Evolutionary conservation across 495 filamentous ascomycete genomes (phyloP), one percentile per base, ranked within the genome.

Genomic region (Terfezia claveryi): DNA sequence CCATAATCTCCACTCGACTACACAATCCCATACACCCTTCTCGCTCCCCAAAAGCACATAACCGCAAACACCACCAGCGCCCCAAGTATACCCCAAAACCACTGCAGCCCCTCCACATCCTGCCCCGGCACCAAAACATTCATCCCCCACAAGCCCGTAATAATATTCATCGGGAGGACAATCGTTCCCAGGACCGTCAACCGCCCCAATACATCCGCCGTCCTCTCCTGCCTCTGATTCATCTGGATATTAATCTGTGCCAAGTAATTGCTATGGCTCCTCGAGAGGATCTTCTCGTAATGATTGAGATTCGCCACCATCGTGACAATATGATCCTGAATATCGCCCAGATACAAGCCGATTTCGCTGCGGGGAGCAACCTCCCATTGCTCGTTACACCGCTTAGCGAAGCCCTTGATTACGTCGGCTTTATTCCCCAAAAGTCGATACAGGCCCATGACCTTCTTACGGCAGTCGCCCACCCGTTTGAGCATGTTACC

Each of bases 101-200:
- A 84, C 12, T 63, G 70, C 14, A 88, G 68, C 32, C 73, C 74
- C 0, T 67, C 66, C 0, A 58, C 56, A 10, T 79, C 62, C 57
- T 67, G 65, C 36, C 80, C 94, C 2, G 91, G 91, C 2, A 96
- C 82, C 23, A 65, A 56, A 8, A 98, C 87, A 68, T 98, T 98
- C 91, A 98, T 98, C 12, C 91, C 91, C 66, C 95, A 98, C 54
- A 98, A 72, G 71, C 91, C 91, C 23, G 82, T 87, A 57, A 98
- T 83, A 55, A 98, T 71, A 67, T 98, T 98, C 66, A 98, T 78
- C n/a, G 91, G 91, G 20, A 98, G 85, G 38, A 98, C 76, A 59
- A 98, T 85, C 14, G 89, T 93, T 7, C 87, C 91, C 57, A 95
- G 74, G 44, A 98, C 74, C n/a, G 91, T 98, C 61, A 98, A 83